Evolutionary conservation across 2,329 filamentous ascomycete genomes (phyloP), one percentile per base, ranked within the genome.

Genomic region (Gnomoniopsis sp.): DNA sequence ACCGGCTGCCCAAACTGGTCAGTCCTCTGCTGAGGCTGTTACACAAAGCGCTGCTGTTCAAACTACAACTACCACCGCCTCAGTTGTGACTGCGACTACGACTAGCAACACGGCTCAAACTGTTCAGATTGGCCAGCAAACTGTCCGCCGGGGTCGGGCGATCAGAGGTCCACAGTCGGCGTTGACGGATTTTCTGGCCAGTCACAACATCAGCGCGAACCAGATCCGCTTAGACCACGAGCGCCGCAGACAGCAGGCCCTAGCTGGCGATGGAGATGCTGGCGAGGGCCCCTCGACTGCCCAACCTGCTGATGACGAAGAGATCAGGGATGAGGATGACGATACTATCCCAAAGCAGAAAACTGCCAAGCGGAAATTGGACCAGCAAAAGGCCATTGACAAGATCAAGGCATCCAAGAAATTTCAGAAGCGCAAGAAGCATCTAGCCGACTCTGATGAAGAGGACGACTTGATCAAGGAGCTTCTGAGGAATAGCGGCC

Each of bases 131-230:
- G 57, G 22, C 23, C 53, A 48, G 22, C 26, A 49, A 22, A 50
- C 48, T n/a, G 46, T 30, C 26, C 53, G 46, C 36, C 57, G 49
- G 38, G 36, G 53, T 53, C 57, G 57, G 38, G 44, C 57, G 38
- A 62, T 62, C 47, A 57, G 60, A 59, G 60, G 60, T 57, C 60
- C 60, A 3, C 79, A 81, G 69, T 83, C 80, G 21, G 80, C 80
- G 15, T 67, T 83, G 66, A 83, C 79, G 2, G 79, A 82, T 63
- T 83, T 80, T 60, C 70, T 83, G 47, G 79, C 80, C 34, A 84
- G 88, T 2, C 87, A 90, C 71, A 90, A 90, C 66, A 91, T 91
- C 64, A 90, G 84, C 22, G 81, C 83, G 2, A 70, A 75, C 30
- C 78, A 82, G 59, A 86, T 86, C 58, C 76, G 78, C 38, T 69